Percentiles rank a stretch among this genome's conserved stretches.
Conservation (phyloP, 2,329 filamentous ascomycete species). For the Geosmithia flava region DNA sequence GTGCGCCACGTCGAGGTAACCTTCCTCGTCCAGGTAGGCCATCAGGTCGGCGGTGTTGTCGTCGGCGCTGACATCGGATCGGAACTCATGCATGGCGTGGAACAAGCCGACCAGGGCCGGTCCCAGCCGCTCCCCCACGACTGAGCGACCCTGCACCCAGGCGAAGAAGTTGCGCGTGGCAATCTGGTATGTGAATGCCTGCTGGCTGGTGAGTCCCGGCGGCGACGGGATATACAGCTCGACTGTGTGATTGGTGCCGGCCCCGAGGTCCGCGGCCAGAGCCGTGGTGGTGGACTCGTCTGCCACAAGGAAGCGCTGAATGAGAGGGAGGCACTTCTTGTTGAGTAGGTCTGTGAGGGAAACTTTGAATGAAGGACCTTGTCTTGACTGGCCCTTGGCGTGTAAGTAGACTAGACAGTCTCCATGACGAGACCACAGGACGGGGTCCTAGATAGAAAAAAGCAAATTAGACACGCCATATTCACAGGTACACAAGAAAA, state of each 20-base stretch:
- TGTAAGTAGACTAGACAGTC: conserved; percentile 62
- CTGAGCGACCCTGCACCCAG: conserved; percentile 49
- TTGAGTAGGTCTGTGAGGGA: conserved; percentile 44
- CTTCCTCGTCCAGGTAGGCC: conserved; percentile 54
- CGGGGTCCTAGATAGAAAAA: conserved; percentile 43
- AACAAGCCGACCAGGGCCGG: conserved; percentile 51
- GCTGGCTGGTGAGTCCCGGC: conserved; percentile 32
- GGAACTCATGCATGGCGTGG: conserved; percentile 50
- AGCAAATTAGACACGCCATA: not conserved
- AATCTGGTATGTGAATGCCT: conserved; percentile 50
- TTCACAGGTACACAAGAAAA: not conserved
- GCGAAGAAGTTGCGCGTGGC: conserved; percentile 67
- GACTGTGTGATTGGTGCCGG: conserved; percentile 19
- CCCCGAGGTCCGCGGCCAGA: conserved; percentile 9
- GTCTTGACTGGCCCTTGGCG: conserved; percentile 47
- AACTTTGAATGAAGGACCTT: conserved; percentile 56
- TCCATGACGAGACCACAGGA: conserved; percentile 56
- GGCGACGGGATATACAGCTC: conserved; percentile 64
- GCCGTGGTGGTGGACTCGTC: conserved; percentile 10
- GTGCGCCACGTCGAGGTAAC: conserved; percentile 55
- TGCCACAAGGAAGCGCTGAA: conserved; percentile 35
- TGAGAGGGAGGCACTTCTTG: conserved; percentile 45
- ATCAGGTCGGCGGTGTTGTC: conserved; percentile 51
- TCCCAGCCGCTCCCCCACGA: conserved; percentile 58
- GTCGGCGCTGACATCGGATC: conserved; percentile 26